phyloP scores from a whole-genome alignment of 768 basidiomycete species.

The Tylopilus intermedius region DNA sequence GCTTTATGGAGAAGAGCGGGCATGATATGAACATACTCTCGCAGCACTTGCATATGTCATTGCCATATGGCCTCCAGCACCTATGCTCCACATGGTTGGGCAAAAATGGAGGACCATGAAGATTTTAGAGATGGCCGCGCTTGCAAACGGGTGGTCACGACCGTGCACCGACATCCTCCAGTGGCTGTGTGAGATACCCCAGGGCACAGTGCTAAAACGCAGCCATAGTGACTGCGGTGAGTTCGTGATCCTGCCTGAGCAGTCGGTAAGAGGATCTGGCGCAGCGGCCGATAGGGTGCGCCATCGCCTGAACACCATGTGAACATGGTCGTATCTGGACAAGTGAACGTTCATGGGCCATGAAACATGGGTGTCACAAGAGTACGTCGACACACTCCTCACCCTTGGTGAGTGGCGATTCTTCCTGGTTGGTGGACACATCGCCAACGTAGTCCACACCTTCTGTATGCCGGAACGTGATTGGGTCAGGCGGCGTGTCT shows the following conservation, averaged over 20 bases:
- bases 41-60: too few relatives aligned
- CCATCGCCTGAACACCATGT: not conserved
- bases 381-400: not conserved
- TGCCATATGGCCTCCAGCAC: too few relatives aligned
- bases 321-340: too few relatives aligned
- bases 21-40: too few relatives aligned
- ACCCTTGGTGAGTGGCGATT: not conserved
- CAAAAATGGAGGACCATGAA: too few relatives aligned
- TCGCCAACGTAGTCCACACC: not conserved
- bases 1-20: too few relatives aligned
- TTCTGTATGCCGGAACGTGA: not conserved
- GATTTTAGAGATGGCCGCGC: not conserved
- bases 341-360: too few relatives aligned
- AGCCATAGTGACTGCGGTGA: not conserved
- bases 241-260: not conserved
- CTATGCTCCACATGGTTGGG: too few relatives aligned
- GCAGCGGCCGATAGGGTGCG: not conserved
- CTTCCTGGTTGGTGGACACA: not conserved
- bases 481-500: not conserved
- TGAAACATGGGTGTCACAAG: not conserved
- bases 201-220: not conserved
- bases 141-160: too few relatives aligned
- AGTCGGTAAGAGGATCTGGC: not conserved
- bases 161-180: too few relatives aligned
- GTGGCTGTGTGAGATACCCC: not conserved